Conservation (phyloP, 306 rosid genomes). For the Lathyrus aphaca region DNA sequence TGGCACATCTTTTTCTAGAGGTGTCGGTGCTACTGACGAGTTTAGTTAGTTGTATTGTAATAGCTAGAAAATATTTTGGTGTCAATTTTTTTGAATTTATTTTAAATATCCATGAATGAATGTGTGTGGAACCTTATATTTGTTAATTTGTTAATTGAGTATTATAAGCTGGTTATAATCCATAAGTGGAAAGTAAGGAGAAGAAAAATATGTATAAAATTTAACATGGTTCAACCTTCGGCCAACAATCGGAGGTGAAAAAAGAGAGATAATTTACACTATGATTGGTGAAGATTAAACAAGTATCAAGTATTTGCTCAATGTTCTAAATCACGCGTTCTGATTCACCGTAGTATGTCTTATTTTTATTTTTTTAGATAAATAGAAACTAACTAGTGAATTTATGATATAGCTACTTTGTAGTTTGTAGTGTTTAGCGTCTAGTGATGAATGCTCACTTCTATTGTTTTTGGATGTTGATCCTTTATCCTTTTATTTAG, state of each 20-base stretch:
- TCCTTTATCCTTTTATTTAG: background rate
- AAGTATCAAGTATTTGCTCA: background rate
- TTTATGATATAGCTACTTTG: background rate
- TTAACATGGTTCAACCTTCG: background rate
- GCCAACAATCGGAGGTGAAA: background rate
- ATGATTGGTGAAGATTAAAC: background rate
- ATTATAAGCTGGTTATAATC: conserved; percentile 1
- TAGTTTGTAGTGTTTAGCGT: background rate
- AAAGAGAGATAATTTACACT: background rate
- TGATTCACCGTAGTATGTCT: background rate
- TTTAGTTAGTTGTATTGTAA: conserved; percentile 7
- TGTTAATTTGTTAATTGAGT: conserved; percentile 28
- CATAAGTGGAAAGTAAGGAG: conserved; percentile 19
- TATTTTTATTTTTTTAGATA: background rate
- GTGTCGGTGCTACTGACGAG: background rate
- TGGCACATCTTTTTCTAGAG: too few species aligned
- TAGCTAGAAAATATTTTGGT: conserved; percentile 2
- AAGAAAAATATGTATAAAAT: background rate
- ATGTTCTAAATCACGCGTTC: background rate
- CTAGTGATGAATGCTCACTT: background rate
- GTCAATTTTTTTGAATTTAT: conserved; percentile 8
- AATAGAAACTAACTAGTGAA: conserved; percentile 1
- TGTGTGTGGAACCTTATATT: conserved; percentile 15
- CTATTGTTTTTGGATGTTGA: background rate
- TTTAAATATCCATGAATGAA: background rate